A percentile compares a stretch with the other conserved stretches of the same genome.
These are phyloP conservation scores for Populus tremula DNA, from an alignment of 345 rosid species.

Conservation along the genomic window DNA sequence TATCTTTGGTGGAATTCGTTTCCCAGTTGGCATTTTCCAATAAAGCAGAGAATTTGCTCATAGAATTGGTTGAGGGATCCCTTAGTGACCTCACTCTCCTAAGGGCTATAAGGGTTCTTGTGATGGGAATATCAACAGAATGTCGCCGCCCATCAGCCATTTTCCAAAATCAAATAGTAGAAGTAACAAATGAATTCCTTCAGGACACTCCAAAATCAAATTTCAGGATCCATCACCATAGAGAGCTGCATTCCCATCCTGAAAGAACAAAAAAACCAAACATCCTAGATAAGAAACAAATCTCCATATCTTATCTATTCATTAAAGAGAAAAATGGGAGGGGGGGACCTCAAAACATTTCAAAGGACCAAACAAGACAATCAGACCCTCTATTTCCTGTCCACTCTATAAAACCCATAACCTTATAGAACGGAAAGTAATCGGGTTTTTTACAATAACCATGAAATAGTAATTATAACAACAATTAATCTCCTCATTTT, in stretches of 20 bases:
- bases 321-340: neutral
- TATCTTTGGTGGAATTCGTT: conserved; percentile 64
- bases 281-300: neutral
- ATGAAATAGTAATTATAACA: neutral
- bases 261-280: conserved; percentile 17
- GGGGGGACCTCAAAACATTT: neutral
- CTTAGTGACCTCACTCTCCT: conserved; percentile 88
- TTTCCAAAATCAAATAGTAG: conserved; percentile 1
- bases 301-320: neutral
- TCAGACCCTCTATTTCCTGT: neutral
- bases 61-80: conserved; percentile 90
- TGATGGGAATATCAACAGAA: conserved; percentile 85
- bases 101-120: conserved; percentile 83
- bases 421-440: neutral
- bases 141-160: conserved; percentile 76
- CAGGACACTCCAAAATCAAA: conserved; percentile 14
- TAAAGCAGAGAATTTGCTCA: conserved; percentile 87
- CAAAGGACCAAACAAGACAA: neutral
- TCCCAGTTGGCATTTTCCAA: conserved; percentile 88
- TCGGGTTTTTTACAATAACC: too few species aligned
- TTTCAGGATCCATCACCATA: conserved; percentile 8
- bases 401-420: neutral
- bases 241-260: conserved; percentile 23
- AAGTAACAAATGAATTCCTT: neutral
- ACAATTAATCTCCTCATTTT: neutral